Base-by-base conservation (phyloP, 495 filamentous ascomycete genomes). In the Emericellopsis terricola region DNA sequence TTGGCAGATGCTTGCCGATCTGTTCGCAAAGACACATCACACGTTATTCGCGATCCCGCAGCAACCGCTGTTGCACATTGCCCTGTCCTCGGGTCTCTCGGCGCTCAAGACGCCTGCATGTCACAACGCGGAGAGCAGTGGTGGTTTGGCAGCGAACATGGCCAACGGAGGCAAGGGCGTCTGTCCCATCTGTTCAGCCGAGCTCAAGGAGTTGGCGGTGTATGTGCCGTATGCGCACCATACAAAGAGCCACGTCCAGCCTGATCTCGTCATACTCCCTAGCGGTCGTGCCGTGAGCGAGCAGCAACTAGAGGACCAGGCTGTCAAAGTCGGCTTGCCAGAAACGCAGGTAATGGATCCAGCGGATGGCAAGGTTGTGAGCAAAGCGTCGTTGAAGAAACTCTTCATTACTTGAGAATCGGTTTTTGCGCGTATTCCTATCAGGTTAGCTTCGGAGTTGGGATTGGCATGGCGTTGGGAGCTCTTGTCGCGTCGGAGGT, bases 21-120 rank as follows among this genome's bases (percentile, higher is more conserved):
- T 81, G 10, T 97, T 96, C 51, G 64, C 82, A 40, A 60, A 71
- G 37, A 92, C 85, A 8, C 81, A 94, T 56, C 81, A 94, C 61
- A 71, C 68, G 18, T 74, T 97, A 0, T 72, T 91, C 37, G 76
- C 76, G n/a, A 62, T 97, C 8, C 89, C 89, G 0, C 58, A 72
- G 4, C 66, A 73, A 9, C 91, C 91, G 2, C 65, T 93, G n/a
- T 67, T 97, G 14, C 82, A 94, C 51, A 82, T 85, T 41, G 91
- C 89, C 11, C 68, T 97, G 19, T 82, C 77, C 0, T 84, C 89
- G 1, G 89, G 89, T 15, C 67, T 97, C 15, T 94, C 86, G 0
- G 85, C 89, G 1, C 76, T 97, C 31, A 97, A 97, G 48, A 94
- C 91, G 2, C 91, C 89, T 1, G 71, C 85, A 8, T 97, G 89